A percentile compares a stretch with the other conserved stretches of the same genome.
phyloP scores from a whole-genome alignment of 192 early-diverging fungal genomes.

The Podila verticillata region DNA sequence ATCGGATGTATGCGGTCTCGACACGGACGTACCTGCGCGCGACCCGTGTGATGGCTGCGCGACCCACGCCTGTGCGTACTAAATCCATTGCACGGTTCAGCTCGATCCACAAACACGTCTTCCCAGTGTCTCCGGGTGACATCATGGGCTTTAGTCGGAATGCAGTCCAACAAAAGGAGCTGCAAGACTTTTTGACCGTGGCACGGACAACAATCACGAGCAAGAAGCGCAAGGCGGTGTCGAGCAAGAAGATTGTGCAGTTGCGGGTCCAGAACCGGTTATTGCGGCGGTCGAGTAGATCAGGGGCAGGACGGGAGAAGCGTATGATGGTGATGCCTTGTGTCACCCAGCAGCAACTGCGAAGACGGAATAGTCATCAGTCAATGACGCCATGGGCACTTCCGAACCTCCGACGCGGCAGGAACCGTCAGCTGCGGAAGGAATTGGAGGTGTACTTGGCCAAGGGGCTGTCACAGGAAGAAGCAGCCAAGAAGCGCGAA shows the following conservation, averaged over 20 bases:
- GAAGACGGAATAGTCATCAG: not conserved
- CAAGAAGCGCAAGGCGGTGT: slow-evolving; percentile 14
- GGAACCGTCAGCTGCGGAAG: slow-evolving; percentile 24
- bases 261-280: slow-evolving; percentile 19
- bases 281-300: not conserved
- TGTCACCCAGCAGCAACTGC: not conserved
- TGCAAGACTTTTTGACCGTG: slow-evolving; percentile 17
- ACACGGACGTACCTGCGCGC: not conserved
- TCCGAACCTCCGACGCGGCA: slow-evolving; percentile 12
- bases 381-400: not conserved
- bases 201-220: slow-evolving; percentile 10
- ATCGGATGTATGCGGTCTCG: not conserved
- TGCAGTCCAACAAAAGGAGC: slow-evolving; percentile 25
- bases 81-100: slow-evolving; percentile 22
- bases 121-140: slow-evolving; percentile 35
- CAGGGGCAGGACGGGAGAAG: not conserved
- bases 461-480: slow-evolving; percentile 20
- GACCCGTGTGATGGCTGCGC: not conserved
- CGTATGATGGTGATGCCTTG: too few relatives aligned
- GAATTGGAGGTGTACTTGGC: slow-evolving; percentile 29
- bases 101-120: slow-evolving; percentile 20
- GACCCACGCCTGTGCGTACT: not conserved
- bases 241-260: slow-evolving; percentile 11
- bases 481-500: slow-evolving; percentile 16
- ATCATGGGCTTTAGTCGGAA: slow-evolving; percentile 41